phyloP scores from a whole-genome alignment of 2,329 filamentous ascomycete genomes.

The Colletotrichum graminicola region DNA sequence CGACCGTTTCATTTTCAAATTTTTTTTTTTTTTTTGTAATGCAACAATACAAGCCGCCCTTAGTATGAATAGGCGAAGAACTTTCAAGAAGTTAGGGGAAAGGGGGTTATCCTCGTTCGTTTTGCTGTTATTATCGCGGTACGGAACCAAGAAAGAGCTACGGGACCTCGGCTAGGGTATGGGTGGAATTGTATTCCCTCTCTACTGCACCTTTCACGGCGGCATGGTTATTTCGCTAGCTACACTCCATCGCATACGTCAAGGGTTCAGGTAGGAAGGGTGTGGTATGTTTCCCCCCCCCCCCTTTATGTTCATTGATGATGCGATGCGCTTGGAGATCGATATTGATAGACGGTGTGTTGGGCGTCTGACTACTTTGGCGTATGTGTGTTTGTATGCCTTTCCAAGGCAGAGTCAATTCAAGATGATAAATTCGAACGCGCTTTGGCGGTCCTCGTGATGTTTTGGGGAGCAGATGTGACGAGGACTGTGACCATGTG shows the following conservation, averaged over 20 bases:
- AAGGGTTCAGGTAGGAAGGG: not conserved
- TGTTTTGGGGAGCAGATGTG: not conserved
- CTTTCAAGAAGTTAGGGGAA: not conserved
- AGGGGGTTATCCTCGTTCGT: not conserved
- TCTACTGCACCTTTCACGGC: not conserved
- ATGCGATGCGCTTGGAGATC: not conserved
- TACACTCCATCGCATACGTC: not conserved
- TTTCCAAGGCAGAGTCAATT: not conserved
- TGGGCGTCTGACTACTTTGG: not conserved
- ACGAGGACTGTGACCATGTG: not conserved
- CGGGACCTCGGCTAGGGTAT: not conserved
- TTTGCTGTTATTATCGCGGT: not conserved
- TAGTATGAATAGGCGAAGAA: constrained; percentile 11
- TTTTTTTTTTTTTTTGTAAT: not conserved
- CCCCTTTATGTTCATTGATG: not conserved
- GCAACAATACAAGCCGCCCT: constrained; percentile 6
- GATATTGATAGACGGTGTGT: not conserved
- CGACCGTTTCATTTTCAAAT: too few species aligned
- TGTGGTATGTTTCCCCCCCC: not conserved
- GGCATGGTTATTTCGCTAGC: not conserved
- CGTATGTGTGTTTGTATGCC: not conserved
- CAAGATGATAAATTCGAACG: constrained; percentile 4
- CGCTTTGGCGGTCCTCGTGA: not conserved
- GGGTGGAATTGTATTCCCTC: not conserved
- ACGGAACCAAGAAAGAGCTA: not conserved